Conservation (phyloP, 2,329 filamentous ascomycete species). For the Magnaporthales sp. region DNA sequence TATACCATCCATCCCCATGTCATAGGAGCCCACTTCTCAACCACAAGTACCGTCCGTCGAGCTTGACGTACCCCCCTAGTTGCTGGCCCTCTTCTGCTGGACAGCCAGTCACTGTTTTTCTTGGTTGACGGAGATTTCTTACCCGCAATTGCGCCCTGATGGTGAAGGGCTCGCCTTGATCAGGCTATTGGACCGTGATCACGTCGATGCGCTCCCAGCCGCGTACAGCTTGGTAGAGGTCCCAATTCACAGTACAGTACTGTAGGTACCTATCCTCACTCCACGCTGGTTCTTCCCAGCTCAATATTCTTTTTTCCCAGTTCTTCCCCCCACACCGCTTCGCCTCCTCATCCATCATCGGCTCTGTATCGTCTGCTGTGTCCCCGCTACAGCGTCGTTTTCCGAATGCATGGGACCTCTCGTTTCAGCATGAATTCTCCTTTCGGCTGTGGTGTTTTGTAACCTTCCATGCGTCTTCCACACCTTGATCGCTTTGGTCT, state of each 20-base stretch:
- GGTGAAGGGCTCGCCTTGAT: background rate
- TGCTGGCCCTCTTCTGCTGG: background rate
- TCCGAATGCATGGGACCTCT: slow-evolving; percentile 27
- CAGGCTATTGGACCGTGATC: background rate
- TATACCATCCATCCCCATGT: background rate
- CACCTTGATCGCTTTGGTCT: slow-evolving; percentile 20
- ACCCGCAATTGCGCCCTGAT: background rate
- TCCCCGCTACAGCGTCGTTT: background rate
- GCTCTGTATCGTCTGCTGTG: background rate
- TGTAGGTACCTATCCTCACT: background rate
- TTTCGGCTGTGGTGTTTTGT: slow-evolving; percentile 28
- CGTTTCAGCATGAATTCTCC: slow-evolving; percentile 35
- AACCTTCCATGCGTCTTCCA: slow-evolving; percentile 31
- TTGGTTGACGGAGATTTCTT: slow-evolving; percentile 1
- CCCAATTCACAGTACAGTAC: background rate
- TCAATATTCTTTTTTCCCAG: background rate
- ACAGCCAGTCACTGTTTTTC: background rate
- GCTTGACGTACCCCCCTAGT: background rate
- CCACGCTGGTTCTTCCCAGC: background rate
- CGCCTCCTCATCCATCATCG: background rate
- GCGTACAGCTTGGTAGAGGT: background rate
- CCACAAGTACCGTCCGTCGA: background rate
- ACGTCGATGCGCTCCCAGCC: background rate
- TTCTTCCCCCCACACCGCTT: background rate
- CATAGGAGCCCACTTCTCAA: background rate